A percentile compares a stretch with the other conserved stretches of the same genome.
These are phyloP conservation scores for Lophium mytilinum DNA, from an alignment of 495 filamentous ascomycete species.

Conservation along the genomic window DNA sequence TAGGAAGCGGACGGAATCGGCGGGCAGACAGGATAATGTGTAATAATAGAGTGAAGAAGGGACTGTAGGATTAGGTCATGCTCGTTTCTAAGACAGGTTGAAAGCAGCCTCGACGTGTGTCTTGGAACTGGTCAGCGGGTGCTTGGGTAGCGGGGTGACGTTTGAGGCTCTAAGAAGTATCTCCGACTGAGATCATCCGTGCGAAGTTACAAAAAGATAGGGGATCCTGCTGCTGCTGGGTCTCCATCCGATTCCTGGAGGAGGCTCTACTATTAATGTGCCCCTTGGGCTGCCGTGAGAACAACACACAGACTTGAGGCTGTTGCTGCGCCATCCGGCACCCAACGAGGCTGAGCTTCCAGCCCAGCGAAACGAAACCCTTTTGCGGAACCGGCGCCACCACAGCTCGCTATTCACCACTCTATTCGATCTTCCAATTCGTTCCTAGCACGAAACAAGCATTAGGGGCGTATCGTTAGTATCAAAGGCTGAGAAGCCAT, in stretches of 20 bases:
- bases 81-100: background rate
- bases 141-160: background rate
- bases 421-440: background rate
- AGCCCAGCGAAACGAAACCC: slow-evolving; percentile 1
- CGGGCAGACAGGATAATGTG: background rate
- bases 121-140: background rate
- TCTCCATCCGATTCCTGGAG: background rate
- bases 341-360: background rate
- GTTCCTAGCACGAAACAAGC: background rate
- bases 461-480: background rate
- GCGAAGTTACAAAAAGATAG: background rate
- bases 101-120: background rate
- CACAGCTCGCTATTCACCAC: slow-evolving; percentile 4
- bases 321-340: background rate
- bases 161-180: background rate
- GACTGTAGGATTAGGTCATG: background rate
- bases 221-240: background rate
- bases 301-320: background rate
- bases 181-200: background rate
- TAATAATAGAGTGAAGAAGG: background rate
- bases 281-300: background rate
- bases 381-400: background rate
- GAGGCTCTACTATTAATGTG: background rate
- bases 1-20: background rate
- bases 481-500: background rate